Percentiles rank a stretch among this genome's conserved stretches.
These are phyloP conservation scores for Neospermospora avenae DNA, from an alignment of 2,329 filamentous ascomycete species.

Conservation along the genomic window DNA sequence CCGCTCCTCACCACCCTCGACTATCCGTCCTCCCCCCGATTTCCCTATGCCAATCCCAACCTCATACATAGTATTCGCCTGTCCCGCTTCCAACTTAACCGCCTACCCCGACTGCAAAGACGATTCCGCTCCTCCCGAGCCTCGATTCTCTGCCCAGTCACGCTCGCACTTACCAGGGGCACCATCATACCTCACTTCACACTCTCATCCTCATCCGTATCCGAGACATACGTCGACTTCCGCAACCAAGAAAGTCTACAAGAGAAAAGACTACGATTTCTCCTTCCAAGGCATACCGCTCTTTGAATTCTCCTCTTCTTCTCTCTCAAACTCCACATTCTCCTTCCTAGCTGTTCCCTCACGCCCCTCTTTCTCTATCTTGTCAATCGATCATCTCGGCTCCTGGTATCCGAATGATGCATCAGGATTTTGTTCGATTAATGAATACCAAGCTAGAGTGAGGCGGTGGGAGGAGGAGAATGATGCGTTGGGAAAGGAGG, in stretches of 20 bases:
- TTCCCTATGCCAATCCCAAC: conserved; percentile 22
- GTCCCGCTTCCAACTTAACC: conserved; percentile 27
- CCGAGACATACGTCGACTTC: not conserved
- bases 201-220: not conserved
- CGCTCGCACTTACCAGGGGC: not conserved
- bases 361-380: not conserved
- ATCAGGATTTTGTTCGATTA: not conserved
- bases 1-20: not conserved
- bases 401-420: conserved; percentile 2
- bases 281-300: conserved; percentile 29
- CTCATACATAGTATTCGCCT: conserved; percentile 31
- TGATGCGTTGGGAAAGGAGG: not conserved
- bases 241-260: conserved; percentile 9
- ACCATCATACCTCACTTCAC: not conserved
- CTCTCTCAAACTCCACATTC: not conserved
- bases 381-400: conserved; percentile 14
- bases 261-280: conserved; percentile 31
- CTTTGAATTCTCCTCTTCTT: conserved; percentile 28
- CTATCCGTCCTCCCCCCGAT: conserved; percentile 20
- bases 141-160: not conserved
- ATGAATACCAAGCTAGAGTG: not conserved
- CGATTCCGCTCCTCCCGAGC: not conserved
- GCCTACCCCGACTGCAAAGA: conserved; percentile 20
- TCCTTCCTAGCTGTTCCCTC: not conserved
- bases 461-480: not conserved